Percentiles rank a stretch among this genome's conserved stretches.
phyloP scores from a whole-genome alignment of 2,329 filamentous ascomycete species.

The Penicillium sp. region DNA sequence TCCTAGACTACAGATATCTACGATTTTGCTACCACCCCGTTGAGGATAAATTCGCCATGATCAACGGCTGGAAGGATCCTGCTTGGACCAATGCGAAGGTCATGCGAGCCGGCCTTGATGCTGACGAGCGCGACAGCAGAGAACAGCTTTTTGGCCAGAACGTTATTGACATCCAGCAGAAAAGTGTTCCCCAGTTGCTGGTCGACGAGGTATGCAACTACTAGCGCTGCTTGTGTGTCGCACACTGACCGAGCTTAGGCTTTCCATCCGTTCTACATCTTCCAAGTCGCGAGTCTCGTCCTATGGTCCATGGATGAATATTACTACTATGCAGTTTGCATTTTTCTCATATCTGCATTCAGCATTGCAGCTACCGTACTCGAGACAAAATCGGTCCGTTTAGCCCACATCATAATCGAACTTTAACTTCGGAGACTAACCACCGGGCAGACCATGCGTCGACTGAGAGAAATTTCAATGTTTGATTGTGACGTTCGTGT shows the following conservation, averaged over 20 bases:
- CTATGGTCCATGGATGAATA: conserved; percentile 96
- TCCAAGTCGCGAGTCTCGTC: conserved; percentile 89
- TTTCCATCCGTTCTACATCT: conserved; percentile 97
- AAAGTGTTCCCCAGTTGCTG: conserved; percentile 75
- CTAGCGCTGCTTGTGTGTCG: not conserved
- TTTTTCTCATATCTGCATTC: conserved; percentile 89
- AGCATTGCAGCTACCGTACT: conserved; percentile 87
- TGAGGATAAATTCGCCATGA: conserved; percentile 83
- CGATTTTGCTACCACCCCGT: conserved; percentile 87
- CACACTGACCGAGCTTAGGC: conserved; percentile 52
- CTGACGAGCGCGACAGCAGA: conserved; percentile 79
- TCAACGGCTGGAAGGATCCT: conserved; percentile 91
- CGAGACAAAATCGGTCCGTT: conserved; percentile 75
- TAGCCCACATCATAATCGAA: not conserved
- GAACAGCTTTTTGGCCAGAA: conserved; percentile 88
- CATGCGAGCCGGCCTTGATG: conserved; percentile 77
- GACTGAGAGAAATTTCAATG: conserved; percentile 83
- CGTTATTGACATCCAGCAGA: conserved; percentile 88
- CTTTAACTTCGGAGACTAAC: conserved; percentile 13
- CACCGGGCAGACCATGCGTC: conserved; percentile 70
- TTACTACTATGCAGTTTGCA: conserved; percentile 95
- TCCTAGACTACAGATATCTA: conserved; percentile 89
- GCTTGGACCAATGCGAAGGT: conserved; percentile 75
- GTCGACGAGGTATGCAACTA: conserved; percentile 70
- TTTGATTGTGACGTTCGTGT: conserved; percentile 97